phyloP scores from a whole-genome alignment of 2,329 filamentous ascomycete genomes.

The Didymella sp. region DNA sequence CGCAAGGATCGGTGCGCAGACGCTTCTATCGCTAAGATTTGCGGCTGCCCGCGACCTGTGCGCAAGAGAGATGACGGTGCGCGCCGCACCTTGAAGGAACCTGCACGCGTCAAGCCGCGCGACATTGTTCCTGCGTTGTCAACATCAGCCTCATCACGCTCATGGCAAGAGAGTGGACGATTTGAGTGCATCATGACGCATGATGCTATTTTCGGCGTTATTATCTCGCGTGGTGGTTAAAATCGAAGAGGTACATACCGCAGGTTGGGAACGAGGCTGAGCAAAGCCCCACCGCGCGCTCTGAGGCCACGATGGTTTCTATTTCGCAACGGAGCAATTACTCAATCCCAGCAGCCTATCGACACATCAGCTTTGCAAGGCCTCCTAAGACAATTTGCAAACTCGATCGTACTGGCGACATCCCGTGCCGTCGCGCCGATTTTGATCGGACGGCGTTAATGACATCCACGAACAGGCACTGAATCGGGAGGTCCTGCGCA shows the following conservation, averaged over 20 bases:
- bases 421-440: constrained; percentile 4
- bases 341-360: constrained; percentile 7
- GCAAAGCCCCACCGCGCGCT: constrained; percentile 17
- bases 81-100: constrained; percentile 3
- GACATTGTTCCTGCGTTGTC: constrained; percentile 1
- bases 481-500: background rate
- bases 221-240: constrained; percentile 2
- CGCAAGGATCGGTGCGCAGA: background rate
- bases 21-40: background rate
- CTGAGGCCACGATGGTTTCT: constrained; percentile 9
- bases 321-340: constrained; percentile 11
- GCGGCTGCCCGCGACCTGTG: background rate
- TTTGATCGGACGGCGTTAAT: constrained; percentile 2
- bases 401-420: background rate
- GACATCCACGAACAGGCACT: constrained; percentile 1
- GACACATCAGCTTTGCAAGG: constrained; percentile 2
- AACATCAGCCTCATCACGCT: background rate
- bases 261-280: constrained; percentile 19
- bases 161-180: background rate
- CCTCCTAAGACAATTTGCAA: constrained; percentile 2
- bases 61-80: background rate
- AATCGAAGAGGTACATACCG: constrained; percentile 10
- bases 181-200: constrained; percentile 1
- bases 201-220: constrained; percentile 18
- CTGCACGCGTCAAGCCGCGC: background rate